phyloP scores from a whole-genome alignment of 495 filamentous ascomycete genomes.

The Xylaria scruposa region DNA sequence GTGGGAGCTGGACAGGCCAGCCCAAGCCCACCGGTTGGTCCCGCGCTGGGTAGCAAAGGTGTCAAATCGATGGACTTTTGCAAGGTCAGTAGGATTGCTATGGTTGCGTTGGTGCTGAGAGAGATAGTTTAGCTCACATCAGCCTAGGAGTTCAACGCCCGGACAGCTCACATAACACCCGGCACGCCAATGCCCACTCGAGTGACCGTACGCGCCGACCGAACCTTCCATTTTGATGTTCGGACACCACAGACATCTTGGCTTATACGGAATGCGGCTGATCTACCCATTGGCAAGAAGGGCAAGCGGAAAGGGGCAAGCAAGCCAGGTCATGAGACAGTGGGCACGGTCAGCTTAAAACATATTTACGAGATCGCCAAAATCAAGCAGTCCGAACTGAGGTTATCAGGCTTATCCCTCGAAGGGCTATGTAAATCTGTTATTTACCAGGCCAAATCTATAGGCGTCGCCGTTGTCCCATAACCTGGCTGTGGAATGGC shows the following conservation, averaged over 20 bases:
- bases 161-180: conserved; percentile 81
- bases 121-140: conserved; percentile 14
- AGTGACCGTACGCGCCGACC: conserved; percentile 91
- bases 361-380: conserved; percentile 98
- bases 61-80: conserved; percentile 99
- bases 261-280: conserved; percentile 83
- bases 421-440: conserved; percentile 85
- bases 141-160: conserved; percentile 92
- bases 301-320: conserved; percentile 79
- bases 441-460: conserved; percentile 85
- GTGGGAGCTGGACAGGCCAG: conserved; percentile 97
- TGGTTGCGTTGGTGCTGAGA: neutral
- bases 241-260: conserved; percentile 92
- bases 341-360: conserved; percentile 88
- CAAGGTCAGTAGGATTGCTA: conserved; percentile 69
- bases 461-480: conserved; percentile 81
- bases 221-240: conserved; percentile 90
- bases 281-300: conserved; percentile 72
- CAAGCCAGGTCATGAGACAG: conserved; percentile 76
- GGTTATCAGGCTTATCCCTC: conserved; percentile 79
- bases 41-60: conserved; percentile 95
- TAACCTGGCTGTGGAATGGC: conserved; percentile 43
- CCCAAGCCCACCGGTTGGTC: conserved; percentile 96
- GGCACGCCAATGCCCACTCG: conserved; percentile 90
- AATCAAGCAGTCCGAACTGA: conserved; percentile 87